Evolutionary conservation across 139 green algal species (phyloP).

Genomic region (Yamagishiella unicocca): DNA sequence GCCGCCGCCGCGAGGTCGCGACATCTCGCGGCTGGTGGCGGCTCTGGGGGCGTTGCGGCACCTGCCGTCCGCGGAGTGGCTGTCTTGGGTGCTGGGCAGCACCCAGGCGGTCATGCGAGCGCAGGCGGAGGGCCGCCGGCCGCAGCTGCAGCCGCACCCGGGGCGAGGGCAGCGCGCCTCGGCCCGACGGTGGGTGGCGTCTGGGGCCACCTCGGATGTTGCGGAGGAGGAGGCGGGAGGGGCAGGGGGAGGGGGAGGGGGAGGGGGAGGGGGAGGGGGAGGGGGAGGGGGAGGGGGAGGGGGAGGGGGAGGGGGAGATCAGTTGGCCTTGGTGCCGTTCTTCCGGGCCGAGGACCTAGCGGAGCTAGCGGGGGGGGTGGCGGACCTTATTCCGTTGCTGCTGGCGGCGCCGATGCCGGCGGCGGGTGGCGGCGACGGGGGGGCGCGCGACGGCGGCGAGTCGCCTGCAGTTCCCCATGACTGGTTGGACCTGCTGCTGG

Average conservation of each 20-base stretch:
- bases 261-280: too few species aligned
- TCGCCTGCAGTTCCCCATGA: neutral
- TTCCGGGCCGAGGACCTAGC: neutral
- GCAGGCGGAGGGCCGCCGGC: neutral
- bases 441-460: neutral
- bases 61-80: neutral
- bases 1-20: neutral
- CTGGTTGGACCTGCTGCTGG: neutral
- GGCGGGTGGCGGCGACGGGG: neutral
- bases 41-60: neutral
- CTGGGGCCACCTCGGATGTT: too few species aligned
- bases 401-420: neutral
- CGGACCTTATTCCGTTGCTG: neutral
- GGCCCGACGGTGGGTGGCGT: neutral
- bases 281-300: too few species aligned
- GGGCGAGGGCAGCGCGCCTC: neutral
- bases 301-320: too few species aligned
- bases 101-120: neutral
- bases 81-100: neutral
- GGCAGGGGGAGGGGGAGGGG: neutral
- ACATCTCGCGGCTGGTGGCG: neutral
- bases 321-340: neutral
- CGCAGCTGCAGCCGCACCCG: neutral
- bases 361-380: neutral
- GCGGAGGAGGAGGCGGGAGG: neutral